A percentile compares a stretch with the other conserved stretches of the same genome.
Conservation (phyloP, 1,139 yeast genomes). For the Entelexis sorbosivorans region DNA sequence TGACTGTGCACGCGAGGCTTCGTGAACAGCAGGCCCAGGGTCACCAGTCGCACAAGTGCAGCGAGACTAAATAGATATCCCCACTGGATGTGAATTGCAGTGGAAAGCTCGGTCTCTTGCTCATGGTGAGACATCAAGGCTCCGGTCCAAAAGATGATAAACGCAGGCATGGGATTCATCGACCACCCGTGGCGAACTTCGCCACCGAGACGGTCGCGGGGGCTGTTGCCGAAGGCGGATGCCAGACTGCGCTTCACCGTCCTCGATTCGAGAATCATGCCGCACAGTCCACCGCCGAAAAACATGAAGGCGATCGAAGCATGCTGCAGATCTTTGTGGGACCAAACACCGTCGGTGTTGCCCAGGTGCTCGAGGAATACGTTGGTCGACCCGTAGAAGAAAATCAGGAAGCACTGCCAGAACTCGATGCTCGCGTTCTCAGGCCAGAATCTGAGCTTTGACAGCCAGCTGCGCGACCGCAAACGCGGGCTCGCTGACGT, state of each 20-base stretch:
- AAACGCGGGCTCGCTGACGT: constrained; percentile 1
- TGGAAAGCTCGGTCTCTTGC: constrained; percentile 68
- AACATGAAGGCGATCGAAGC: constrained; percentile 90
- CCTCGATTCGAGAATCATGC: constrained; percentile 62
- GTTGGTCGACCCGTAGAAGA: constrained; percentile 80
- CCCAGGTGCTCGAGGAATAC: constrained; percentile 84
- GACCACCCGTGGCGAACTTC: constrained; percentile 24
- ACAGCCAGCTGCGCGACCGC: constrained; percentile 7
- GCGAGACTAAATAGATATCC: constrained; percentile 71
- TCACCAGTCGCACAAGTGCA: constrained; percentile 59
- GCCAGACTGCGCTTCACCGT: constrained; percentile 30
- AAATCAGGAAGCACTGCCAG: constrained; percentile 64
- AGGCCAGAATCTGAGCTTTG: constrained; percentile 26
- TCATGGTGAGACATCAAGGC: constrained; percentile 90
- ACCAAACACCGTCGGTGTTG: constrained; percentile 57
- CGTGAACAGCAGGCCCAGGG: constrained; percentile 47
- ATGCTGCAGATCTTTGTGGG: constrained; percentile 88
- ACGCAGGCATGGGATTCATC: constrained; percentile 77
- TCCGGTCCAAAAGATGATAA: constrained; percentile 94
- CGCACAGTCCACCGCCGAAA: constrained; percentile 87
- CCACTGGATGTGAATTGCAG: constrained; percentile 83
- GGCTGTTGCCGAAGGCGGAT: constrained; percentile 16
- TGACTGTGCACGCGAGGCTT: constrained; percentile 34
- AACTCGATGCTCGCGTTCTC: constrained; percentile 55
- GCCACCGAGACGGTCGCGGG: constrained; percentile 18